A percentile compares a stretch with the other conserved stretches of the same genome.
These are phyloP conservation scores for Purshia tridentata DNA, from an alignment of 306 rosid genomes.

Conservation along the genomic window DNA sequence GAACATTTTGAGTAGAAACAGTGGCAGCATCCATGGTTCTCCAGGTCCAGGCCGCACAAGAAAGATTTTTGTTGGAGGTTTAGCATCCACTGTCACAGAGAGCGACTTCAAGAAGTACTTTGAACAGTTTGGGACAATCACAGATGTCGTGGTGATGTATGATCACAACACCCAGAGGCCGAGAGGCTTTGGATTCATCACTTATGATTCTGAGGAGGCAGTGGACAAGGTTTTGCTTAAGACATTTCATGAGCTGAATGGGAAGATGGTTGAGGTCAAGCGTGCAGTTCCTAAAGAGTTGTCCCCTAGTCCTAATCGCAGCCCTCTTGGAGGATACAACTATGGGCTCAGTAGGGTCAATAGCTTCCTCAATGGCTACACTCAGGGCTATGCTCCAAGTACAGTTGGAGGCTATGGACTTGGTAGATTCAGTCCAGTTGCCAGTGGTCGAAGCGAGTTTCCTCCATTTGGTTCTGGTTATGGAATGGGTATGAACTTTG, in stretches of 20 bases:
- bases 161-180: conserved; percentile 99
- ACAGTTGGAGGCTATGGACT: conserved; percentile 80
- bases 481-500: conserved; percentile 82
- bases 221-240: conserved; percentile 83
- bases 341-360: conserved; percentile 76
- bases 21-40: conserved; percentile 82
- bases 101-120: conserved; percentile 89
- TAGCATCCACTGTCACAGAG: conserved; percentile 96
- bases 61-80: conserved; percentile 97
- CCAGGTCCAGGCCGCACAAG: conserved; percentile 91
- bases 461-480: conserved; percentile 80
- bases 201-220: conserved; percentile 95
- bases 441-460: conserved; percentile 77
- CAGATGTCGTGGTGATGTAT: conserved; percentile 99
- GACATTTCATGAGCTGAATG: conserved; percentile 93
- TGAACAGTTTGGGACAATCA: conserved; percentile 95
- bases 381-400: conserved; percentile 77
- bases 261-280: conserved; percentile 99
- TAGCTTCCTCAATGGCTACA: conserved; percentile 78
- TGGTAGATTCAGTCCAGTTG: conserved; percentile 86
- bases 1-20: conserved; percentile 69
- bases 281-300: conserved; percentile 98
- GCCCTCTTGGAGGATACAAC: conserved; percentile 75
- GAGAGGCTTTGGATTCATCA: conserved; percentile 94
- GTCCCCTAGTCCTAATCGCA: conserved; percentile 87